A percentile compares a stretch with the other conserved stretches of the same genome.
Evolutionary conservation across 306 rosid species (phyloP).

Genomic region (cucumber (Cucumis sativus)): DNA sequence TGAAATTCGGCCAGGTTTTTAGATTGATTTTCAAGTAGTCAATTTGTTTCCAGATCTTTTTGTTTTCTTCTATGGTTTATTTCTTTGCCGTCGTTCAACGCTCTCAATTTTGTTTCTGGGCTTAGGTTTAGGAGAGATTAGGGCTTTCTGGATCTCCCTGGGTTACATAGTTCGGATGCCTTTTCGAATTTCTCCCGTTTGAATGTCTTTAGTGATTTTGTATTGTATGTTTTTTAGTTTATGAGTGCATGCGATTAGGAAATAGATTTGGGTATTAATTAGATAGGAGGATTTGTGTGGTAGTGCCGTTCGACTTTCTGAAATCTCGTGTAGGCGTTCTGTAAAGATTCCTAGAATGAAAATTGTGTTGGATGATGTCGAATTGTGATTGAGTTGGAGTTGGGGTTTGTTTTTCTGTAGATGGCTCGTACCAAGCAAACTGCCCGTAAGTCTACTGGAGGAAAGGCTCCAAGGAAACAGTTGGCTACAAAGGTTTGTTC

Average conservation of each 20-base stretch:
- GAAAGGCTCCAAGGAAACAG: conserved; percentile 95
- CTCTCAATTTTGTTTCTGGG: no score
- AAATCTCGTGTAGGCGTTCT: not conserved
- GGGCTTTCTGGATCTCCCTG: no score
- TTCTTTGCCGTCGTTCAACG: not conserved
- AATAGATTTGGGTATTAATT: not conserved
- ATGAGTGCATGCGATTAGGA: not conserved
- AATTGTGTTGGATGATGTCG: no score
- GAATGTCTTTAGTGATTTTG: not conserved
- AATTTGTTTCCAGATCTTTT: not conserved
- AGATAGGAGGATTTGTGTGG: not conserved
- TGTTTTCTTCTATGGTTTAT: no score
- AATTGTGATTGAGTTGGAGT: not conserved
- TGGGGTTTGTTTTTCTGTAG: conserved; percentile 8
- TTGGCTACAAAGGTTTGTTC: conserved; percentile 72
- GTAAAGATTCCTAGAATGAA: no score
- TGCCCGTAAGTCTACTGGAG: conserved; percentile 92
- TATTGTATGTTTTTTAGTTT: not conserved
- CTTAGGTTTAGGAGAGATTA: no score
- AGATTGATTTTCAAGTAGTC: not conserved
- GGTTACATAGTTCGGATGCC: no score
- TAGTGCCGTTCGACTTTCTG: not conserved
- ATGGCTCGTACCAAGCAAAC: conserved; percentile 99
- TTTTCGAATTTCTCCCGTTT: not conserved
- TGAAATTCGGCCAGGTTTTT: not conserved